These are phyloP conservation scores for Metschnikowia kofuensis DNA, from an alignment of 805 yeast genomes.

Conservation along the genomic window DNA sequence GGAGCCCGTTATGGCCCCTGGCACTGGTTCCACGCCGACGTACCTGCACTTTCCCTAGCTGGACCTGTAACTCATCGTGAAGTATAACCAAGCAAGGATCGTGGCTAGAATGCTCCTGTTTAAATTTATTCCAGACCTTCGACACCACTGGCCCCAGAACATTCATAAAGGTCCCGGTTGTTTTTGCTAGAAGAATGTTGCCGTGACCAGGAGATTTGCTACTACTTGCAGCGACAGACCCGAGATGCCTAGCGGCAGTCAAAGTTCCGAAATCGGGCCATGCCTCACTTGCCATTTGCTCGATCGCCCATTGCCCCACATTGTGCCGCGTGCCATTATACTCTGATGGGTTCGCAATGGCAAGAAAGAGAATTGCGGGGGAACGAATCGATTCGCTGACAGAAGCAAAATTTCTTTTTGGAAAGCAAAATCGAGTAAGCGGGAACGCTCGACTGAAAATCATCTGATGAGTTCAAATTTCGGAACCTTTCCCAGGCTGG, in stretches of 20 bases:
- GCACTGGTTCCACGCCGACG: slow-evolving; percentile 59
- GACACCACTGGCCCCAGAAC: slow-evolving; percentile 57
- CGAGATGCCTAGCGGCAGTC: neutral
- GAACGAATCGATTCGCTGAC: neutral
- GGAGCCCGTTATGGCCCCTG: slow-evolving; percentile 85
- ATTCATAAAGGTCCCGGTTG: slow-evolving; percentile 67
- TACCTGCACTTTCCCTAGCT: slow-evolving; percentile 63
- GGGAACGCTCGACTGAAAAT: neutral
- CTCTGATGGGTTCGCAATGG: slow-evolving; percentile 76
- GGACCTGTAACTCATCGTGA: slow-evolving; percentile 75
- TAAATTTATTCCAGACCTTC: slow-evolving; percentile 43
- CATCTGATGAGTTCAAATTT: neutral
- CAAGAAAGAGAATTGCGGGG: slow-evolving; percentile 18
- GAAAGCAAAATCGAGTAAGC: neutral
- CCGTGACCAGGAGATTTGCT: slow-evolving; percentile 5
- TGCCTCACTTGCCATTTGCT: slow-evolving; percentile 23
- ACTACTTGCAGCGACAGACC: slow-evolving; percentile 1
- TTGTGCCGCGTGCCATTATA: slow-evolving; percentile 70
- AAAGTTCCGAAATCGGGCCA: slow-evolving; percentile 25
- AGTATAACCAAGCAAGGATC: slow-evolving; percentile 50
- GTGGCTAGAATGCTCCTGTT: slow-evolving; percentile 17
- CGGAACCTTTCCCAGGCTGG: neutral
- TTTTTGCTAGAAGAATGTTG: slow-evolving; percentile 42
- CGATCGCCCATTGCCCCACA: slow-evolving; percentile 63
- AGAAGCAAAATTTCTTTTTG: neutral